A percentile compares a stretch with the other conserved stretches of the same genome.
Conservation (phyloP, 2,329 filamentous ascomycete genomes). For the Metarhizium guizhouense region DNA sequence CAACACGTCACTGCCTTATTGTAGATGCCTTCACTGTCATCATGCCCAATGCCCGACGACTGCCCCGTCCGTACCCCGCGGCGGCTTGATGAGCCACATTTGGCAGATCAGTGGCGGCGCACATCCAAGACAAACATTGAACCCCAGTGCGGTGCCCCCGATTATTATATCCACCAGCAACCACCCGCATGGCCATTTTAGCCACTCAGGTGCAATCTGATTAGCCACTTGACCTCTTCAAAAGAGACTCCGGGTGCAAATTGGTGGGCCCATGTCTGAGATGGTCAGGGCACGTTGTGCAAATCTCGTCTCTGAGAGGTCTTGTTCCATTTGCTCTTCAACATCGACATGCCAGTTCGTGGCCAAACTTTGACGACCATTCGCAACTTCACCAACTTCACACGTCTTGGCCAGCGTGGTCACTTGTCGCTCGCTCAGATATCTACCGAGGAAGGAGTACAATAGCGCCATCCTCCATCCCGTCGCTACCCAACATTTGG, state of each 20-base stretch:
- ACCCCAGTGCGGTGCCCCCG: too few species aligned
- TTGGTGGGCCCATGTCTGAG: neutral
- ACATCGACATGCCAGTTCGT: constrained; percentile 4
- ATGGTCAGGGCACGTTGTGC: neutral
- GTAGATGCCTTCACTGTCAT: too few species aligned
- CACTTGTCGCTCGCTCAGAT: neutral
- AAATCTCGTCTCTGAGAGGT: constrained; percentile 3
- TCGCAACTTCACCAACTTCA: neutral
- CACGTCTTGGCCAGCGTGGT: neutral
- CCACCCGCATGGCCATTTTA: too few species aligned
- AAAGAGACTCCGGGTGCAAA: neutral
- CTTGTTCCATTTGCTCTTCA: constrained; percentile 3
- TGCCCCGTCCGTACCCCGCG: too few species aligned
- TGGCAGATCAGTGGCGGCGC: too few species aligned
- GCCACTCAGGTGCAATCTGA: too few species aligned
- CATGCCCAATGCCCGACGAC: too few species aligned
- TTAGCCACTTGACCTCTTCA: neutral
- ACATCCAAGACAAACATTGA: too few species aligned
- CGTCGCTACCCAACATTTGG: neutral
- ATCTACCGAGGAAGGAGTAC: neutral
- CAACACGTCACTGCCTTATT: too few species aligned
- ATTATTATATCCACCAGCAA: too few species aligned
- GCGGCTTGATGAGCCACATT: too few species aligned
- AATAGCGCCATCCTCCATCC: neutral
- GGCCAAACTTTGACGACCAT: neutral